Evolutionary conservation across 306 rosid species (phyloP), one percentile per base, ranked within the genome.

Genomic region (Senna siamea): DNA sequence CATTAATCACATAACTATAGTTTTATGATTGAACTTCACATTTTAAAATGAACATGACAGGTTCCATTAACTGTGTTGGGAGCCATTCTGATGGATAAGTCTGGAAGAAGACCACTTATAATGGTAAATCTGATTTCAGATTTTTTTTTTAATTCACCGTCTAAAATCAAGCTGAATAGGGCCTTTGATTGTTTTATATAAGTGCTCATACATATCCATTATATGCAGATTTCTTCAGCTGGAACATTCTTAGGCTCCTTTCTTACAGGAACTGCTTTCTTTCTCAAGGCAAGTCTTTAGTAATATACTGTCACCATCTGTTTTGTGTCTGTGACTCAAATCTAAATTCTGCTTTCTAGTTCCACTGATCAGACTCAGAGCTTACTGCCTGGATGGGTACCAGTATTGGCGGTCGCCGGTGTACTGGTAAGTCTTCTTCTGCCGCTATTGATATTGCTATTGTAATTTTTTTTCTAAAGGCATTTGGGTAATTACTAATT

Each of bases 41-140:
- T 62, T 26, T 30, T 64, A 30, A 59, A 78, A 30, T 64, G 40
- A 75, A 62, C 4, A 37, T 74, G 60, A 30, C 83, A 88, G 88
- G 78, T 91, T 78, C 91, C 97, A 28, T 78, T 85, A 70, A 80
- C 89, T 1, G 55, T 71, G 37, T 69, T 88, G 53, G 89, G 89
- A 19, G 97, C 86, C 41, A 55, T 81, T 72, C 82, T 87, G 82
- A 86, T 83, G 86, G 89, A 87, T 62, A 88, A 80, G 66, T 84
- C 93, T 6, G 93, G 96, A 60, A 80, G 96, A 70, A 83, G 85
- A 22, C 88, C 91, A 10, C 96, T 90, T 72, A 80, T 88, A 60
- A 76, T 78, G 83, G 96, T 88, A 71, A 71, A 66, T 40, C 37
- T 75, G 9, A 18, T 52, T 68, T 52, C 22, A 40, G 52, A 9